Evolutionary conservation across 164 flowering plant genomes (phyloP), one percentile per base, ranked within the genome.

Genomic region (Vitis rupestris): DNA sequence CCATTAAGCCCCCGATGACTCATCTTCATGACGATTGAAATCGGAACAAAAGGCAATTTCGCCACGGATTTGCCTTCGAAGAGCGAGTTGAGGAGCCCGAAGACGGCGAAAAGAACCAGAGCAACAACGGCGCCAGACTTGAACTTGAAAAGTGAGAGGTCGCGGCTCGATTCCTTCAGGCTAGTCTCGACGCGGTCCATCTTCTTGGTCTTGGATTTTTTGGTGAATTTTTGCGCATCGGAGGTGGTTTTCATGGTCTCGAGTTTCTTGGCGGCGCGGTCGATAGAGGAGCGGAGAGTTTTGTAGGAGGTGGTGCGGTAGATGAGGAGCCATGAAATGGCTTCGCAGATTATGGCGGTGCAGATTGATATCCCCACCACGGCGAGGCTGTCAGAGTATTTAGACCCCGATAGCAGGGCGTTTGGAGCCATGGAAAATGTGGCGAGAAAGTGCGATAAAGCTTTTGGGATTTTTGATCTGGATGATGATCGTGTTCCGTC

Each of bases 91-190:
- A 96, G 76, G 9, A 91, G 63, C 0, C 93, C 99, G 64, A 93
- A 96, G 23, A 96, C 98, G 48, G 90, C 82, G 81, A 93, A 82
- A 10, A 96, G 84, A 10, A 93, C 99, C 10, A 90, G 71, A 8
- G 99, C 99, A 1, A 96, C 99, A 9, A 96, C 98, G 23, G 85
- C 97, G 7, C 99, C 99, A 49, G 99, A 96, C 68, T 96, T 96
- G 90, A 96, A 85, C 77, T 96, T 96, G 85, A 93, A 89, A 50
- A 96, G 79, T 12, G 98, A 96, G 37, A 96, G 81, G 57, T 96
- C 99, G 23, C 99, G 92, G 68, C 78, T 85, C 10, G 99, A 90
- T 62, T 94, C 97, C 77, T 94, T 94, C 69, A 94, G 80, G 58
- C 85, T 80, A 48, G 89, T 81, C 74, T 96, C 99, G 12, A 96